Conservation (phyloP, 345 rosid species). For the Erodium maritimum region DNA sequence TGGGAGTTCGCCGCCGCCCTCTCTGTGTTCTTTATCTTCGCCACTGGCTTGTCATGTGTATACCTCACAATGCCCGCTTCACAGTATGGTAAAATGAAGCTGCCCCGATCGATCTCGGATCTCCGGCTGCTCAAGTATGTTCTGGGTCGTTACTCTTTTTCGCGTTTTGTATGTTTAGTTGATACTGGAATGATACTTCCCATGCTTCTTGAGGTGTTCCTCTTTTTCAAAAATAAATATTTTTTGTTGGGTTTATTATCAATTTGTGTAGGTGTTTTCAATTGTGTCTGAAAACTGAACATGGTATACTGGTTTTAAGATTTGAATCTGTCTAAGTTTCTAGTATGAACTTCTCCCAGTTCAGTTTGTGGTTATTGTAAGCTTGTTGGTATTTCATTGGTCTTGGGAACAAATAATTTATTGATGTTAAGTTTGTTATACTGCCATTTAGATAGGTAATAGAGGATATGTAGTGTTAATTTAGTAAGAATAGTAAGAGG, state of each 20-base stretch:
- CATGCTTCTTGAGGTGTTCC: not conserved
- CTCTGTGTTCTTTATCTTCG: slow-evolving; percentile 61
- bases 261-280: not conserved
- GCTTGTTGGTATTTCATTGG: too few species aligned
- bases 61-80: slow-evolving; percentile 82
- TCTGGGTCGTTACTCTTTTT: not conserved
- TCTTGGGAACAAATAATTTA: too few species aligned
- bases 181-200: not conserved
- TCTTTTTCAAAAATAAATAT: too few species aligned
- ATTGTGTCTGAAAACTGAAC: not conserved
- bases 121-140: slow-evolving; percentile 83
- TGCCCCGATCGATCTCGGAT: slow-evolving; percentile 75
- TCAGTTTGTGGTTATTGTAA: too few species aligned
- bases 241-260: too few species aligned
- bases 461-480: too few species aligned
- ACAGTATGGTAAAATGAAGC: slow-evolving; percentile 69
- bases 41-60: slow-evolving; percentile 56
- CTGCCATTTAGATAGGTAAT: too few species aligned
- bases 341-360: too few species aligned
- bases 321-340: not conserved
- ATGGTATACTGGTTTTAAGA: not conserved
- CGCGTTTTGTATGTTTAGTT: not conserved
- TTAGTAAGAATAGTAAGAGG: too few species aligned
- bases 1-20: slow-evolving; percentile 68
- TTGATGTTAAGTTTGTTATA: too few species aligned